phyloP scores from a whole-genome alignment of 192 early-diverging fungal species.

The Backusella australiensis region DNA sequence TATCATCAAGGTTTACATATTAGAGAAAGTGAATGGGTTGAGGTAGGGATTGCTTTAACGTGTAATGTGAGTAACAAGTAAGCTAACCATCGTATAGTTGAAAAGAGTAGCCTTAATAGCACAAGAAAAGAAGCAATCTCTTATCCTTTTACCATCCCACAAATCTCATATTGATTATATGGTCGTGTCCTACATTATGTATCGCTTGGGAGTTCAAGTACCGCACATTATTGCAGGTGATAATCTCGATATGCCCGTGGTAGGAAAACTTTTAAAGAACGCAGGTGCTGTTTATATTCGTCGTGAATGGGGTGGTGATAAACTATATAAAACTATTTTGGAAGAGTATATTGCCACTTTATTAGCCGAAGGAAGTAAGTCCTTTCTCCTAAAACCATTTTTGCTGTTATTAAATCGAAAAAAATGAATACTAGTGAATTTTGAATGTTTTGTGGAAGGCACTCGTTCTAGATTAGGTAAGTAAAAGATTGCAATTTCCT shows the following conservation, averaged over 20 bases:
- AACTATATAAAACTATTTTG: slow-evolving; percentile 68
- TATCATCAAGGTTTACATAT: slow-evolving; percentile 88
- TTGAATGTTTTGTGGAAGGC: slow-evolving; percentile 84
- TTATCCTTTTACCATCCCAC: slow-evolving; percentile 80
- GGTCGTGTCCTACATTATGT: slow-evolving; percentile 78
- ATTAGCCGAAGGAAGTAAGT: slow-evolving; percentile 57
- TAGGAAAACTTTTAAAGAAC: slow-evolving; percentile 63
- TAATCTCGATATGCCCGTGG: slow-evolving; percentile 76
- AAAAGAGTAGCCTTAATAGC: slow-evolving; percentile 53
- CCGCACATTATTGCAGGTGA: slow-evolving; percentile 87
- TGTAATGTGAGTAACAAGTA: not conserved
- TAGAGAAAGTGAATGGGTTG: slow-evolving; percentile 72
- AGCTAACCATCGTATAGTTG: slow-evolving; percentile 31
- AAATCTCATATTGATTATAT: slow-evolving; percentile 89
- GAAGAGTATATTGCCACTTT: slow-evolving; percentile 74
- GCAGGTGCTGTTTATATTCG: slow-evolving; percentile 82
- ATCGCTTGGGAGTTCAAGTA: slow-evolving; percentile 45
- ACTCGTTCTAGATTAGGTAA: slow-evolving; percentile 74
- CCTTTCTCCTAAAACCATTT: not conserved
- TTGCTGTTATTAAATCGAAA: not conserved
- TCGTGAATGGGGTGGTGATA: slow-evolving; percentile 74
- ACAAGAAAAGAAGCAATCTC: slow-evolving; percentile 63
- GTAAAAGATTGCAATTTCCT: not conserved
- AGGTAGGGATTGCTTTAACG: slow-evolving; percentile 41
- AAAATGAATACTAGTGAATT: slow-evolving; percentile 47